These are phyloP conservation scores for Rhodomyrtus tomentosa DNA, from an alignment of 345 rosid genomes.

Conservation along the genomic window DNA sequence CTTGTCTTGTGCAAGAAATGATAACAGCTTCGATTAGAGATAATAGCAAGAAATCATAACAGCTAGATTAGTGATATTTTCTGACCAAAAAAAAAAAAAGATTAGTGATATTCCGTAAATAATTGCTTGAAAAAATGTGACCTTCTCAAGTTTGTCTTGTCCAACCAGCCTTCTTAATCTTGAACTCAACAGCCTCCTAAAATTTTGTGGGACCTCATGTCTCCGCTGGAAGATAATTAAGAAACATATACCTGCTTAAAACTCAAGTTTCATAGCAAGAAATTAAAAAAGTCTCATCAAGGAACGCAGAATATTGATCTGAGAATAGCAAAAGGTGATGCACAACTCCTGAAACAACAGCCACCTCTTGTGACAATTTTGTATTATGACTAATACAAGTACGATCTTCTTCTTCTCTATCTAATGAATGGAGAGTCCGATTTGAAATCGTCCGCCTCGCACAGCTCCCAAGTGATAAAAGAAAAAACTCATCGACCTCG, in stretches of 20 bases:
- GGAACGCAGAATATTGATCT: not conserved
- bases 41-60: too few species aligned
- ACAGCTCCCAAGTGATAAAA: too few species aligned
- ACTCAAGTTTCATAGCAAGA: not conserved
- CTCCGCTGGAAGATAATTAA: constrained; percentile 44
- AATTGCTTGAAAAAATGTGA: constrained; percentile 7
- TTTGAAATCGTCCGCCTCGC: too few species aligned
- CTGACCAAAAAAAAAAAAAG: too few species aligned
- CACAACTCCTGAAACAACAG: not conserved
- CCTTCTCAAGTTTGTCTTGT: constrained; percentile 79
- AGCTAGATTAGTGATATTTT: too few species aligned
- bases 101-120: too few species aligned
- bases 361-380: not conserved
- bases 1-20: too few species aligned
- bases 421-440: too few species aligned
- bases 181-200: constrained; percentile 59
- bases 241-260: not conserved
- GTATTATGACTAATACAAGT: not conserved
- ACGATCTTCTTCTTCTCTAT: too few species aligned
- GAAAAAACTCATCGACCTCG: too few species aligned
- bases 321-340: not conserved
- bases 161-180: constrained; percentile 71
- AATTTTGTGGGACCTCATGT: constrained; percentile 54
- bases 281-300: not conserved
- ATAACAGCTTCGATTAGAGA: too few species aligned